A percentile compares a stretch with the other conserved stretches of the same genome.
These are phyloP conservation scores for Vaucheria bursata DNA, from an alignment of 352 stramenopile genomes.

Conservation along the genomic window DNA sequence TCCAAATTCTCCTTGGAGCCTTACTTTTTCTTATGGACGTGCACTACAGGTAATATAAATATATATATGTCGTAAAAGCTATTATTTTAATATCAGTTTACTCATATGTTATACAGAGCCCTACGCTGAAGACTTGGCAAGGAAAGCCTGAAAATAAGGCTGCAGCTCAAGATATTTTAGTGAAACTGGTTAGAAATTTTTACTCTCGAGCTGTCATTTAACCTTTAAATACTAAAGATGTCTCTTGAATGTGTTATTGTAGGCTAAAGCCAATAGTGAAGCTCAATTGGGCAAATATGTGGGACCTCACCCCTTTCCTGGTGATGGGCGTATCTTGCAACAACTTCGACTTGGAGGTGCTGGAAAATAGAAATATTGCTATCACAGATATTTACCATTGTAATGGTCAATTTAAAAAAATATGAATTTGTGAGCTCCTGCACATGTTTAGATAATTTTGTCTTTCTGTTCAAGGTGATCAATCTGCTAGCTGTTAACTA, in stretches of 20 bases:
- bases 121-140: conserved; percentile 32
- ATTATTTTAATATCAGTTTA: background rate
- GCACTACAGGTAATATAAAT: conserved; percentile 8
- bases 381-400: too few species aligned
- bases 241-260: too few species aligned
- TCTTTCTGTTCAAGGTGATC: too few species aligned
- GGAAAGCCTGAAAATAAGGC: conserved; percentile 31
- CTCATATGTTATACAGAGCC: conserved; percentile 7
- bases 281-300: conserved; percentile 27
- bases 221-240: background rate
- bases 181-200: conserved; percentile 17
- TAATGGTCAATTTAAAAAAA: too few species aligned
- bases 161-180: conserved; percentile 19
- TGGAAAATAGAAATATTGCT: conserved; percentile 38
- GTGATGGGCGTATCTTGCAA: conserved; percentile 23
- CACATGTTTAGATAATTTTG: too few species aligned
- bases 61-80: too few species aligned
- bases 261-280: conserved; percentile 31
- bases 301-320: conserved; percentile 25
- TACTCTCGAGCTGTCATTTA: too few species aligned
- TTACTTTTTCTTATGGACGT: conserved; percentile 57
- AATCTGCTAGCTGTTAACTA: too few species aligned
- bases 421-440: too few species aligned
- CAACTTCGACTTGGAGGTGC: conserved; percentile 21
- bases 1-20: conserved; percentile 51